phyloP scores from a whole-genome alignment of 2,329 filamentous ascomycete genomes.

The Sporothrix sp. region DNA sequence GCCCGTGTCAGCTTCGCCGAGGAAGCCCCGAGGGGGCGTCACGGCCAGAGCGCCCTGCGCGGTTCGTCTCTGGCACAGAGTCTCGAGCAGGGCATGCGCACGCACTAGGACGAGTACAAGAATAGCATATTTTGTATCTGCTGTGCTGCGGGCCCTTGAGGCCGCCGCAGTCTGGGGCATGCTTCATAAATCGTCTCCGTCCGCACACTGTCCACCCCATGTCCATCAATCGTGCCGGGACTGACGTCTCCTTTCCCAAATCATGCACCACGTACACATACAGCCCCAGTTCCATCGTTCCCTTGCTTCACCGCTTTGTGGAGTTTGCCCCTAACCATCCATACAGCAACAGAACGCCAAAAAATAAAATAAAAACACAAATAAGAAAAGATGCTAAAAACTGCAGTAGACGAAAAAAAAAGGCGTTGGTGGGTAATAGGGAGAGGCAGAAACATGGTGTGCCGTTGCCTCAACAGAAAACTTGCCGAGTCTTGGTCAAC shows the following conservation, averaged over 20 bases:
- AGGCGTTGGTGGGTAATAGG: too few relatives aligned
- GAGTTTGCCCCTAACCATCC: too few relatives aligned
- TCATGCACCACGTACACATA: too few relatives aligned
- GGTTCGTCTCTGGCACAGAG: conserved; percentile 23
- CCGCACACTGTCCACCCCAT: background rate
- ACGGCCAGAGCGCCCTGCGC: conserved; percentile 21
- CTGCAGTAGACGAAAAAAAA: too few relatives aligned
- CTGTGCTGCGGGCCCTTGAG: background rate
- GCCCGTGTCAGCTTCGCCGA: conserved; percentile 50
- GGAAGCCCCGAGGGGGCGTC: conserved; percentile 31
- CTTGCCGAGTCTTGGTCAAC: too few relatives aligned
- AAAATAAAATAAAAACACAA: background rate
- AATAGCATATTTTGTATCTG: background rate
- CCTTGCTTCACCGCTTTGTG: too few relatives aligned
- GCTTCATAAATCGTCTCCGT: background rate
- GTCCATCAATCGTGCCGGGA: background rate
- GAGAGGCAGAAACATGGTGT: too few relatives aligned
- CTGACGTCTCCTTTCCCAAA: background rate
- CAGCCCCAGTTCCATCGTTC: too few relatives aligned
- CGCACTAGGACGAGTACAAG: background rate
- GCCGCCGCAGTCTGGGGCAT: background rate
- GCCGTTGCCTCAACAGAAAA: too few relatives aligned
- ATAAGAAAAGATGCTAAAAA: too few relatives aligned
- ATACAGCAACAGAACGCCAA: background rate
- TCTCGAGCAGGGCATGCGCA: conserved; percentile 16